Evolutionary conservation across 1,284 basidiomycete genomes (phyloP).

Genomic region (Leucoagaricus sp.): DNA sequence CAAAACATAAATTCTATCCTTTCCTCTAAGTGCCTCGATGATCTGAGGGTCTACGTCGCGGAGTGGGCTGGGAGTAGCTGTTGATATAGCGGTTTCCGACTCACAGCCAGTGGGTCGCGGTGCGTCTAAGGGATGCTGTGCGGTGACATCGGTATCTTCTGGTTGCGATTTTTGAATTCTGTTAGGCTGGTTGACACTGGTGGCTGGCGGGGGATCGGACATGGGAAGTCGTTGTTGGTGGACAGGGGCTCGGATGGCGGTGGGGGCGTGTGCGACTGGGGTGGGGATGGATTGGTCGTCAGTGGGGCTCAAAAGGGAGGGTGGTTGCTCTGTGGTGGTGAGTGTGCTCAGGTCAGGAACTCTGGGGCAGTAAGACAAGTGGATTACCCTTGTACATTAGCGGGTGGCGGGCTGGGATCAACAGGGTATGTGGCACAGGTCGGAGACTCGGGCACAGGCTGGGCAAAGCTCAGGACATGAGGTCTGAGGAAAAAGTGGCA

Average conservation of each 20-base stretch:
- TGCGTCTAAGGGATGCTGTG: slow-evolving; percentile 6
- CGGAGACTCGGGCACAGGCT: slow-evolving; percentile 15
- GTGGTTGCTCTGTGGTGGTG: slow-evolving; percentile 24
- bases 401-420: slow-evolving; percentile 5
- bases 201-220: slow-evolving; percentile 20
- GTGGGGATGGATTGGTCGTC: slow-evolving; percentile 19
- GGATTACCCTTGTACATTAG: slow-evolving; percentile 25
- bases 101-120: slow-evolving; percentile 13
- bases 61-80: slow-evolving; percentile 3
- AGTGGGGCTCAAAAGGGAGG: slow-evolving; percentile 2
- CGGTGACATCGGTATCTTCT: slow-evolving; percentile 13
- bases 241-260: slow-evolving; percentile 19
- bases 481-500: slow-evolving; percentile 16
- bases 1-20: slow-evolving; percentile 82
- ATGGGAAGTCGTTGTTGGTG: slow-evolving; percentile 17
- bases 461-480: slow-evolving; percentile 21
- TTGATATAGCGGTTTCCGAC: slow-evolving; percentile 14
- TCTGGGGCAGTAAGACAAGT: slow-evolving; percentile 13
- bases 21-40: slow-evolving; percentile 80
- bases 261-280: slow-evolving; percentile 15
- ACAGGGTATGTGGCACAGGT: slow-evolving; percentile 5
- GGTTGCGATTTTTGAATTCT: not conserved
- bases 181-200: not conserved
- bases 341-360: slow-evolving; percentile 5
- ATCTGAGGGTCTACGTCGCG: slow-evolving; percentile 72